Conservation (phyloP, 164 flowering plant genomes). For the Tetracentron sinense region DNA sequence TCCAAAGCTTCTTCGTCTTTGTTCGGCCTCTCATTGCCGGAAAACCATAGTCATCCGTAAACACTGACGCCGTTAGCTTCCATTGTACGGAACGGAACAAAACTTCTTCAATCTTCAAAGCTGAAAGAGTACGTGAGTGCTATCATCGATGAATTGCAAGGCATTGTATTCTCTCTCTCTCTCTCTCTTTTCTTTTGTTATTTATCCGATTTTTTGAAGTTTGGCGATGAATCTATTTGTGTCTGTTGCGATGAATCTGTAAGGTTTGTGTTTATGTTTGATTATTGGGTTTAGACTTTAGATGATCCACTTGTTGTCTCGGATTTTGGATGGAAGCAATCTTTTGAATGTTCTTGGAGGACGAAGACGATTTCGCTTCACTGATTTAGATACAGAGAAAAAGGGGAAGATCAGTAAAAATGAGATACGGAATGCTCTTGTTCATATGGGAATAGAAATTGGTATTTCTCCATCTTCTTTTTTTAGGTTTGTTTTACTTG, state of each 20-base stretch:
- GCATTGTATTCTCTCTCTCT: constrained; percentile 18
- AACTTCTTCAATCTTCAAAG: constrained; percentile 25
- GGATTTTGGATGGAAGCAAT: constrained; percentile 52
- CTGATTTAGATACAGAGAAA: constrained; percentile 65
- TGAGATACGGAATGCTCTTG: constrained; percentile 52
- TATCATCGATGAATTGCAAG: constrained; percentile 56
- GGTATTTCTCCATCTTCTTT: constrained; percentile 70
- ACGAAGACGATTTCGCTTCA: constrained; percentile 90
- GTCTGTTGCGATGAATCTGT: too few species aligned
- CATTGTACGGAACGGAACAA: constrained; percentile 19
- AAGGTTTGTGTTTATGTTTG: neutral
- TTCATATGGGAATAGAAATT: constrained; percentile 66
- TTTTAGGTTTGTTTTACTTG: too few species aligned
- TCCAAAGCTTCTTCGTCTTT: constrained; percentile 38
- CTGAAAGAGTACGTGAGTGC: constrained; percentile 40
- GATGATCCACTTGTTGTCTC: constrained; percentile 65
- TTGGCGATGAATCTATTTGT: neutral
- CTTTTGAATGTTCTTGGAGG: constrained; percentile 50
- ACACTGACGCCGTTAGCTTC: constrained; percentile 31
- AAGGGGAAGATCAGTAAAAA: constrained; percentile 61
- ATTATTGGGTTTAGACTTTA: constrained; percentile 16
- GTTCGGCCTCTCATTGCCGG: constrained; percentile 51
- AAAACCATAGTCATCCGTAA: constrained; percentile 34
- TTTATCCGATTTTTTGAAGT: neutral
- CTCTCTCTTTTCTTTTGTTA: neutral